Evolutionary conservation across 768 basidiomycete species (phyloP).

Genomic region (Rhodotorula kratochvilovae): DNA sequence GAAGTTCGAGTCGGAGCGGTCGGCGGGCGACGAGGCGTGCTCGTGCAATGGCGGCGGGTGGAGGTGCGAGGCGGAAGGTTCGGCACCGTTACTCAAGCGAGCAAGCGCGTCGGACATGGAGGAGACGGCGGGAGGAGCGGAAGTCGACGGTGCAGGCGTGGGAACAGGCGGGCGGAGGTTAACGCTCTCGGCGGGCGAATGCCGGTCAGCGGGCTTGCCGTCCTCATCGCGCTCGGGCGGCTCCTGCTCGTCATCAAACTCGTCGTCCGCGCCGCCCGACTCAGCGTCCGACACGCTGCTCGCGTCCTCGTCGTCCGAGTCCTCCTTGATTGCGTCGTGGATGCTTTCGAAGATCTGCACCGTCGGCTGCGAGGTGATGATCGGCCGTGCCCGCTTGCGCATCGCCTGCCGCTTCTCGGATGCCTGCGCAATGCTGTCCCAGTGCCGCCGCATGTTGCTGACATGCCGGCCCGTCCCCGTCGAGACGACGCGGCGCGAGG

Average conservation of each 20-base stretch:
- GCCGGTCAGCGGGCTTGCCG: not conserved
- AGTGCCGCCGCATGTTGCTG: constrained; percentile 61
- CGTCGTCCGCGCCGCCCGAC: constrained; percentile 59
- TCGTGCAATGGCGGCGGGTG: not conserved
- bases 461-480: constrained; percentile 4
- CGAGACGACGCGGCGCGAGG: constrained; percentile 19
- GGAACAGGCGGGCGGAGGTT: not conserved
- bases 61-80: not conserved
- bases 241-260: constrained; percentile 52
- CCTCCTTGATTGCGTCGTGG: constrained; percentile 78
- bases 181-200: not conserved
- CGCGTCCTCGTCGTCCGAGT: constrained; percentile 50
- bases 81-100: constrained; percentile 46
- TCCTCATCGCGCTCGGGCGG: constrained; percentile 50
- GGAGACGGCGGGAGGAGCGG: not conserved
- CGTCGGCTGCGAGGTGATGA: constrained; percentile 70
- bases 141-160: not conserved
- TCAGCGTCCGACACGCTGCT: constrained; percentile 21
- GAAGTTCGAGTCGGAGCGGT: constrained; percentile 18
- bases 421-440: constrained; percentile 52
- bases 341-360: constrained; percentile 63
- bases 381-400: constrained; percentile 82
- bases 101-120: constrained; percentile 51
- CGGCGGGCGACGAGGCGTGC: not conserved
- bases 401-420: constrained; percentile 50